These are phyloP conservation scores for Diaporthe nobilis DNA, from an alignment of 2,329 filamentous ascomycete species.

Conservation along the genomic window DNA sequence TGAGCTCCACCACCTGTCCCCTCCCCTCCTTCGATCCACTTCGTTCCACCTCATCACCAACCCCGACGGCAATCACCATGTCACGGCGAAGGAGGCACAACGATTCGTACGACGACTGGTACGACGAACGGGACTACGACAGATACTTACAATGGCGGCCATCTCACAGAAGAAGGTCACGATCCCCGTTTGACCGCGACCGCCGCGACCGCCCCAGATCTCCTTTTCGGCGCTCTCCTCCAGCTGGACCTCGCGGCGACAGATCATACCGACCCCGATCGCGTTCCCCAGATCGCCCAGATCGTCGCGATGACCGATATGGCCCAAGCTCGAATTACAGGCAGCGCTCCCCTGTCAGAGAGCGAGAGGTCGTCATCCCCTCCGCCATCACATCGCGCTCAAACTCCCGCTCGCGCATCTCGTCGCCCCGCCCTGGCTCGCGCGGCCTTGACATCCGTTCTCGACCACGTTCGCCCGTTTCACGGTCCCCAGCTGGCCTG, in stretches of 20 bases:
- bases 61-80: slow-evolving; percentile 36
- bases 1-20: slow-evolving; percentile 42
- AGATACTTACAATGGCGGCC: slow-evolving; percentile 31
- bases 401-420: slow-evolving; percentile 61
- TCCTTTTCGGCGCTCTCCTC: slow-evolving; percentile 55
- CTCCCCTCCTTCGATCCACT: not conserved
- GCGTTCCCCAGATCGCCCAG: slow-evolving; percentile 63
- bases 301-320: slow-evolving; percentile 62
- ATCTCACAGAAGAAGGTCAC: slow-evolving; percentile 63
- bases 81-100: not conserved
- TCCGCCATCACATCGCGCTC: slow-evolving; percentile 65
- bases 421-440: slow-evolving; percentile 66
- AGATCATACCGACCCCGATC: slow-evolving; percentile 67
- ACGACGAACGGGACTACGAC: not conserved
- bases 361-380: slow-evolving; percentile 63
- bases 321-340: slow-evolving; percentile 55
- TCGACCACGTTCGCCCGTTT: slow-evolving; percentile 59
- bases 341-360: slow-evolving; percentile 61
- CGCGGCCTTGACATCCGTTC: slow-evolving; percentile 62
- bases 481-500: slow-evolving; percentile 51
- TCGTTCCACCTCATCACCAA: not conserved
- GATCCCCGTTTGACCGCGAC: slow-evolving; percentile 67
- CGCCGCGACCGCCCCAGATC: slow-evolving; percentile 61
- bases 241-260: slow-evolving; percentile 55
- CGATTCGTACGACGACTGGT: not conserved